Base-by-base conservation (phyloP, 1,139 yeast species). In the Hansenula sp. region DNA sequence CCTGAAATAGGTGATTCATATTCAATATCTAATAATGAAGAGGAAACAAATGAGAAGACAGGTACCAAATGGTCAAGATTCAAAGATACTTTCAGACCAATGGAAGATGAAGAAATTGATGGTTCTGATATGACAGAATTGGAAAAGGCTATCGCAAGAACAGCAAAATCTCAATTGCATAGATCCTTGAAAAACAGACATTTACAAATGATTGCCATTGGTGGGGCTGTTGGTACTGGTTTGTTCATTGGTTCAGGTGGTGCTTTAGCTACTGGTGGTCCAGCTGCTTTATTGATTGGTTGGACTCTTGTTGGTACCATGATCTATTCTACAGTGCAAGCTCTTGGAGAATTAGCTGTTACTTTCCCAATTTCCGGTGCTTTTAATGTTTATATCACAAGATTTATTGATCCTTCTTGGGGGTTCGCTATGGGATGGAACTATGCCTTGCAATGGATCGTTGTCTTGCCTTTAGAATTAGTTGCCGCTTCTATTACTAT, bases 181-280 rank as follows among this genome's bases (percentile, higher is more conserved):
- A 71, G 87, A 60, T 70, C 76, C 33, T 71, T 84, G 48, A 82
- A 82, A 57, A 71, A 65, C 84, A 84, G 67, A 67, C 68, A 63
- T 42, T 76, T 85, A 53, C 87, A 83, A 60, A 83, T 86, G 85
- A 80, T 86, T 62, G 93, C 93, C 41, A 81, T 86, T 56, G 94
- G 94, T 59, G 93, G 94, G 49, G 75, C 88, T 42, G 84, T 86
- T 51, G 95, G 95, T 66, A 84, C 68, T 11, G 70, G 70, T 74
- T 51, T 77, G 68, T 71, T 67, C 57, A 76, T 81, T 38, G 84
- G 84, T 60, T 69, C 79, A 29, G 88, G 87, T 49, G 68, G 71
- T 47, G 81, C 86, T 13, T 67, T 82, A 53, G 63, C 67, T 42
- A 66, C 70, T 29, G 85, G 84, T 59, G 89, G 89, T 37, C 89